Conservation (phyloP, 768 basidiomycete species). For the Suillus americanus region DNA sequence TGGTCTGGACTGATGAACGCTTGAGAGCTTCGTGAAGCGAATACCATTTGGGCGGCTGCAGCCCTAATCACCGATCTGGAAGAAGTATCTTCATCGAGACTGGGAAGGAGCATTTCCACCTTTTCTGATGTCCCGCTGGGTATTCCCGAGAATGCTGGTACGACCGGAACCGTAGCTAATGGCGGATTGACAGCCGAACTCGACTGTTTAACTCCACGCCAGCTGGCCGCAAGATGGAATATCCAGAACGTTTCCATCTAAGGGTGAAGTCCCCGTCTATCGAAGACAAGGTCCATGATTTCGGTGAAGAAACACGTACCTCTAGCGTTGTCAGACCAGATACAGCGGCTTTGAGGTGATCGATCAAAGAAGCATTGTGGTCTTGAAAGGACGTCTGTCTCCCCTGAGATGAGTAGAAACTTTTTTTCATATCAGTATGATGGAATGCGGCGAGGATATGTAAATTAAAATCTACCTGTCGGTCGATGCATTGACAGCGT, state of each 20-base stretch:
- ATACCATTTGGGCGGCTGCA: conserved; percentile 81
- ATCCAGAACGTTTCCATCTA: conserved; percentile 89
- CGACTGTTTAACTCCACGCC: conserved; percentile 40
- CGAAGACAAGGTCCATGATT: not conserved
- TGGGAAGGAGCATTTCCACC: not conserved
- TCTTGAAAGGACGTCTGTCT: conserved; percentile 80
- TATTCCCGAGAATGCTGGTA: conserved; percentile 31
- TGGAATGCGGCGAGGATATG: not conserved
- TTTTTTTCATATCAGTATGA: conserved; percentile 29
- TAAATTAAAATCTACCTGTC: conserved; percentile 56
- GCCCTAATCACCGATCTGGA: conserved; percentile 52
- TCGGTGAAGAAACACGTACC: conserved; percentile 36
- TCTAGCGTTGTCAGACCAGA: conserved; percentile 66
- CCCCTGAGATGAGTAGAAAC: conserved; percentile 88
- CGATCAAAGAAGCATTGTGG: conserved; percentile 63
- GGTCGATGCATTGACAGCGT: conserved; percentile 71
- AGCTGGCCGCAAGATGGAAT: conserved; percentile 74
- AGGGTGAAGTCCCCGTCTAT: conserved; percentile 5
- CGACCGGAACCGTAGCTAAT: conserved; percentile 44
- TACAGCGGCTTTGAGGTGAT: conserved; percentile 48
- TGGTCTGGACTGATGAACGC: conserved; percentile 75
- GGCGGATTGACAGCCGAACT: conserved; percentile 35
- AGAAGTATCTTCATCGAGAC: conserved; percentile 4
- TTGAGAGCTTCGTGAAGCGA: conserved; percentile 69
- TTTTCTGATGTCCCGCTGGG: conserved; percentile 10